Evolutionary conservation across 2,329 filamentous ascomycete species (phyloP).

Genomic region (Neophaeococcomyces mojaviensis): DNA sequence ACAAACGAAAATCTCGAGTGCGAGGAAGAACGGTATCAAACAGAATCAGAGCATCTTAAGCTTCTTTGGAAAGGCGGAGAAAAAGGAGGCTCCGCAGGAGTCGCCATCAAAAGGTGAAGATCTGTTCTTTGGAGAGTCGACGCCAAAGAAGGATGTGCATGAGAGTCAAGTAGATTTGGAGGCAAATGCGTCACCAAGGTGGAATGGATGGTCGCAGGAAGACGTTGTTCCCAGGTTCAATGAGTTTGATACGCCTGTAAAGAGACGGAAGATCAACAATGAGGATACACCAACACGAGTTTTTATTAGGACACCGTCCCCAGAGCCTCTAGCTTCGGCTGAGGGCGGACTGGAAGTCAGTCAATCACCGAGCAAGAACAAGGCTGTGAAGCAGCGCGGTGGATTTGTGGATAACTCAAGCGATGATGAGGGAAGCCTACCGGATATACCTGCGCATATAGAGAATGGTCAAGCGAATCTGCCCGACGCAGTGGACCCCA

Average conservation of each 20-base stretch:
- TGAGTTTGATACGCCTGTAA: constrained; percentile 32
- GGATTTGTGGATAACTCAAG: constrained; percentile 34
- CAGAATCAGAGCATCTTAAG: constrained; percentile 46
- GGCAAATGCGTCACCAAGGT: background rate
- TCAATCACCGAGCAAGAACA: constrained; percentile 1
- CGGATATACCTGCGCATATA: background rate
- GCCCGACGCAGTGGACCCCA: background rate
- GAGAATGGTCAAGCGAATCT: background rate
- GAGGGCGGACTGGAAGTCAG: background rate
- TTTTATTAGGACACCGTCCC: constrained; percentile 16
- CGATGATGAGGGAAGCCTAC: constrained; percentile 36
- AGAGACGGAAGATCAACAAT: constrained; percentile 34
- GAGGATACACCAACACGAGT: constrained; percentile 8
- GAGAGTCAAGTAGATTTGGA: constrained; percentile 11
- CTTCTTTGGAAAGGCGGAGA: constrained; percentile 47
- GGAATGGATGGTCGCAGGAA: constrained; percentile 9
- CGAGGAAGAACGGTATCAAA: constrained; percentile 19
- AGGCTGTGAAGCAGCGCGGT: constrained; percentile 15
- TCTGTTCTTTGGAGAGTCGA: constrained; percentile 30
- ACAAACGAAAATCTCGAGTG: constrained; percentile 12
- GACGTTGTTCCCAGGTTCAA: constrained; percentile 31
- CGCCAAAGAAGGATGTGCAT: constrained; percentile 8
- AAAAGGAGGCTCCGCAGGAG: constrained; percentile 6
- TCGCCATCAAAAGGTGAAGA: constrained; percentile 20
- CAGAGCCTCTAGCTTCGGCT: constrained; percentile 4